Evolutionary conservation across 495 filamentous ascomycete genomes (phyloP), one percentile per base, ranked within the genome.

Genomic region (Astrothelium subdiscretum): DNA sequence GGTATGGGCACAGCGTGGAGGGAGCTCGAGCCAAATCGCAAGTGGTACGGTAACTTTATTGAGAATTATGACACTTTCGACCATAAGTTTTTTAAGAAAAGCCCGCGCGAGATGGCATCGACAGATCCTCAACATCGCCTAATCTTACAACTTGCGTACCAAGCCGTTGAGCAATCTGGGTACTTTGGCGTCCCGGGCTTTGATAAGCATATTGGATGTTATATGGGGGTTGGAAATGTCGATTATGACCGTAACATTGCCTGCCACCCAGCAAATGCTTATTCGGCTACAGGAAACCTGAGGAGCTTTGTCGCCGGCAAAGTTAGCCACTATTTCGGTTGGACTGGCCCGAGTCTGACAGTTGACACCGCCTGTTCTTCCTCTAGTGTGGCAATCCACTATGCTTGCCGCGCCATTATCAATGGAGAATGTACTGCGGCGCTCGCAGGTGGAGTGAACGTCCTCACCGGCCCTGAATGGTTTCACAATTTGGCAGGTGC

Each of bases 201-300:
- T 38, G 54, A 60, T 20, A 64, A 68, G 51, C 57, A 65, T 24
- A 70, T 73, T 15, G 75, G 73, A 35, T 64, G 71, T 32, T 75
- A 73, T 52, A 66, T 70, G 57, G 75, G 73, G 15, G 63, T 62
- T 12, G 70, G 72, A n/a, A 70, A 68, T 32, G 58, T 68, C 38
- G 70, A 72, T 57, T 72, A 65, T 62, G 35, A 40, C 12, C 65
- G 68, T 52, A 59, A 61, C 3, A 68, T 20, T 5, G 43, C 2
- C 12, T 48, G 43, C 43, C n/a, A 48, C n/a, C 10, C 43, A 15
- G 11, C 43, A 12, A 48, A 48, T 22, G 43, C 43, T 5, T 48
- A 15, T 65, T 54, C 66, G 42, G 35, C 59, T 31, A 13, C 68
- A 67, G 43, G 43, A 10, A 48, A 48, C n/a, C 20, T 48, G 5